These are phyloP conservation scores for Wickerhamiella nectarea DNA, from an alignment of 805 yeast species.

Conservation along the genomic window DNA sequence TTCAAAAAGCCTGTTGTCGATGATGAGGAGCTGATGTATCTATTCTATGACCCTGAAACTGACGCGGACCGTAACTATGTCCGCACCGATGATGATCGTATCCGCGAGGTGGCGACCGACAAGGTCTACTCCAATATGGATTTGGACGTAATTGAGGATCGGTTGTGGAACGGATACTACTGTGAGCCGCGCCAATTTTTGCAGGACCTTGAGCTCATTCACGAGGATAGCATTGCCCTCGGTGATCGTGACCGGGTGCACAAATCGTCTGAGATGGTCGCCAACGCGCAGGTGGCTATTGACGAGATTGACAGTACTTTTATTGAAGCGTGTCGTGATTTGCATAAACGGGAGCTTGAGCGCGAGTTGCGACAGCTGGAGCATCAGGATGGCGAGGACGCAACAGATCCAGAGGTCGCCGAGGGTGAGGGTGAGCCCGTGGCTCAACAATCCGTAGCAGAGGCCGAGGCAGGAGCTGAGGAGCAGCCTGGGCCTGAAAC, in stretches of 20 bases:
- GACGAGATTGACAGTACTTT: slow-evolving; percentile 78
- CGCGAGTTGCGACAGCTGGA: slow-evolving; percentile 17
- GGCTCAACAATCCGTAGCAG: no score
- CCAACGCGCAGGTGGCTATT: slow-evolving; percentile 89
- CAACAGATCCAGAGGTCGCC: no score
- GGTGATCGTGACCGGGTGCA: slow-evolving; percentile 75
- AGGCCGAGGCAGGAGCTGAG: no score
- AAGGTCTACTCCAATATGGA: slow-evolving; percentile 74
- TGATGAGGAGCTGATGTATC: slow-evolving; percentile 53
- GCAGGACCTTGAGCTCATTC: slow-evolving; percentile 72
- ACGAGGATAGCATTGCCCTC: slow-evolving; percentile 54
- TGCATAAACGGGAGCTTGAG: slow-evolving; percentile 25
- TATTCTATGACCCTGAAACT: slow-evolving; percentile 45
- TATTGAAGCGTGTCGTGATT: slow-evolving; percentile 57
- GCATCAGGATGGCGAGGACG: slow-evolving; percentile 10
- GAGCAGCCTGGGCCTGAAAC: no score
- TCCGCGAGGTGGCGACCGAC: slow-evolving; percentile 66
- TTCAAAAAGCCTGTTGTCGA: slow-evolving; percentile 86
- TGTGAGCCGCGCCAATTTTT: slow-evolving; percentile 84
- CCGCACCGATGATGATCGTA: slow-evolving; percentile 50
- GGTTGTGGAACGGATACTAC: slow-evolving; percentile 93
- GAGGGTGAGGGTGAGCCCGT: no score
- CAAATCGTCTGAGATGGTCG: slow-evolving; percentile 85
- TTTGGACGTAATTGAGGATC: slow-evolving; percentile 81
- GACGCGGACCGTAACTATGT: slow-evolving; percentile 27